Conservation (phyloP, 352 stramenopile species). For the Globisporangium okanoganense region DNA sequence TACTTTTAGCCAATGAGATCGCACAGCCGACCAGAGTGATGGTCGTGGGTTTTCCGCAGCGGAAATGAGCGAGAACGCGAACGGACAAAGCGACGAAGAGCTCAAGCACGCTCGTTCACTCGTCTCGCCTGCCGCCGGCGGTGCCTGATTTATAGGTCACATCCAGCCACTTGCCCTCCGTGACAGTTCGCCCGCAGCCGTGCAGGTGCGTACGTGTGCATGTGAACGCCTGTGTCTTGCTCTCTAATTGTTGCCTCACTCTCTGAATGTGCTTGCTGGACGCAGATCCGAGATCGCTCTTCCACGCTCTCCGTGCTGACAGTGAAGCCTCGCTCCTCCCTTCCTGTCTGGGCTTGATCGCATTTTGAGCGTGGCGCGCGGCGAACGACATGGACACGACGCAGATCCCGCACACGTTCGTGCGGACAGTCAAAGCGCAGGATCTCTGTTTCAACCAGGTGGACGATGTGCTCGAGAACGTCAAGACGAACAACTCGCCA, state of each 20-base stretch:
- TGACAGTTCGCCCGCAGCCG: neutral
- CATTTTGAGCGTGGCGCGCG: neutral
- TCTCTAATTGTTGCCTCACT: neutral
- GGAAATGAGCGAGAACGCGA: slow-evolving; percentile 12
- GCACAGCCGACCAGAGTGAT: no score
- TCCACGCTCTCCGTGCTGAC: neutral
- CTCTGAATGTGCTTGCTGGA: neutral
- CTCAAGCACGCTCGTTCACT: neutral
- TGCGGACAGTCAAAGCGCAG: slow-evolving; percentile 78
- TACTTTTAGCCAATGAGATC: slow-evolving; percentile 1
- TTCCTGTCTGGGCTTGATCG: neutral
- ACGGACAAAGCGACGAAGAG: slow-evolving; percentile 13
- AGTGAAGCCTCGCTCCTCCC: neutral
- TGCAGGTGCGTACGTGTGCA: neutral
- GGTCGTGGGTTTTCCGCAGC: neutral
- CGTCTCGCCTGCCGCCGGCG: neutral
- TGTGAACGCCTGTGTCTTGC: neutral
- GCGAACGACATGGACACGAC: slow-evolving; percentile 27
- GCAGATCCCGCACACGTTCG: slow-evolving; percentile 75
- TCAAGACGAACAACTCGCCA: slow-evolving; percentile 60
- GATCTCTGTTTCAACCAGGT: slow-evolving; percentile 77
- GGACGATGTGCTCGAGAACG: slow-evolving; percentile 61
- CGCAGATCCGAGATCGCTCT: neutral
- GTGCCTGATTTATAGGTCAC: slow-evolving; percentile 10
- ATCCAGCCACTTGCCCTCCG: neutral